These are phyloP conservation scores for Triticum dicoccoides DNA, from an alignment of 176 grass and related monocot species.

Conservation along the genomic window DNA sequence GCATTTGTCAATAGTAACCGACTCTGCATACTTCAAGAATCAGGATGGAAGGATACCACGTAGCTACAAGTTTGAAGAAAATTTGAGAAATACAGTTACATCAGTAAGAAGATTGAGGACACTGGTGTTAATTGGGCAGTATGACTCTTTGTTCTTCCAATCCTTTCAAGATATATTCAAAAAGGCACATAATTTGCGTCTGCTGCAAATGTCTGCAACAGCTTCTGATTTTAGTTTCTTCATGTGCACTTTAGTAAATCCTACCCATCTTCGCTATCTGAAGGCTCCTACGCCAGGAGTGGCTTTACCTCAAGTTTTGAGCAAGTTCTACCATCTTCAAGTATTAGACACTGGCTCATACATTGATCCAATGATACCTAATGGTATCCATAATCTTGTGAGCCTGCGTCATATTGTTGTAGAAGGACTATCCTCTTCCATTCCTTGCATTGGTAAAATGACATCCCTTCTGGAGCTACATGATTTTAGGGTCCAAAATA, in stretches of 20 bases:
- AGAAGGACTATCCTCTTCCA: neutral
- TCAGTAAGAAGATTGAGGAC: conserved; percentile 37
- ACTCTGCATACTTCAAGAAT: conserved; percentile 5
- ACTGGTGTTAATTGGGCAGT: conserved; percentile 37
- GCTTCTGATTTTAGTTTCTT: conserved; percentile 8
- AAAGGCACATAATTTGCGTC: conserved; percentile 12
- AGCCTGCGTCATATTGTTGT: conserved; percentile 13
- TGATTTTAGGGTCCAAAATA: neutral
- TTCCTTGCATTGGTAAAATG: conserved; percentile 10
- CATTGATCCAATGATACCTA: neutral
- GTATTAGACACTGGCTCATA: conserved; percentile 19
- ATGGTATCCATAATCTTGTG: neutral
- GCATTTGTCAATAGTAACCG: conserved; percentile 40
- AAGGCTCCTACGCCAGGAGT: neutral
- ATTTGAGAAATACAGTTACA: neutral
- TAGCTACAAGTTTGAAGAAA: conserved; percentile 8
- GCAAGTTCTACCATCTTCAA: conserved; percentile 40
- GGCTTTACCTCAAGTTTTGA: conserved; percentile 8
- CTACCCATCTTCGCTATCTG: conserved; percentile 31
- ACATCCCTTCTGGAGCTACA: conserved; percentile 22
- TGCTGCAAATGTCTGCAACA: conserved; percentile 24
- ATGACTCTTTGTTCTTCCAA: neutral
- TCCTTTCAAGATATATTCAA: conserved; percentile 17
- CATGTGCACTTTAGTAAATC: conserved; percentile 14
- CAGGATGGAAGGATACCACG: neutral